Base-by-base conservation (phyloP, 2,329 filamentous ascomycete genomes). In the Curvularia sp. region DNA sequence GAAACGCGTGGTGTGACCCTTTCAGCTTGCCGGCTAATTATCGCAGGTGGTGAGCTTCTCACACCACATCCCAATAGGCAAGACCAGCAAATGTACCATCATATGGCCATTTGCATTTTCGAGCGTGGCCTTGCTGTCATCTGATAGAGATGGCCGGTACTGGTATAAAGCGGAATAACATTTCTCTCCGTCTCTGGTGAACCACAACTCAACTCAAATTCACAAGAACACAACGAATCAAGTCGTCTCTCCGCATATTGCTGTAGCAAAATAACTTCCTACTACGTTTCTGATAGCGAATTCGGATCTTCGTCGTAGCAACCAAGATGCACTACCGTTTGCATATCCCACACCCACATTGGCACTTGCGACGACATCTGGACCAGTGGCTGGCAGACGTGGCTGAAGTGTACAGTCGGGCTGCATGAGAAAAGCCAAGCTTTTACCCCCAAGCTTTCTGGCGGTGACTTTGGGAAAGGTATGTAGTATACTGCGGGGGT, bases 331-430 rank as follows among this genome's bases (percentile, higher is more conserved):
- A 39, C 9, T 41, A 46, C 35, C 41, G 38, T 44, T 30, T 33
- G 46, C 53, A n/a, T 38, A 46, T 53, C 9, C 52, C 52, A 33
- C 43, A 33, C 3, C 41, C 48, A 20, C 55, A 53, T 33, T 22
- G 33, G 31, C 42, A 49, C 3, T n/a, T 53, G 10, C 51, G 44
- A 42, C 55, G 44, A 18, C 49, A 46, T 41, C 35, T 53, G n/a
- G 55, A 53, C 38, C 51, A 39, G 43, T 57, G 55, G 55, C 49
- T 57, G 28, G 49, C 28, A 26, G 55, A 53, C 38, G 49, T 57
- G 20, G 55, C 55, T 47, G 55, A 57, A 22, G 55, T 53, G 13
- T 48, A 53, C 24, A 28, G 49, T 30, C 49, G 49, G 30, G 49
- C 49, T 42, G 55, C 43, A 33, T 57, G n/a, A 38, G 18, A 35